phyloP scores from a whole-genome alignment of 805 yeast species.

The Clavispora phyllophila region DNA sequence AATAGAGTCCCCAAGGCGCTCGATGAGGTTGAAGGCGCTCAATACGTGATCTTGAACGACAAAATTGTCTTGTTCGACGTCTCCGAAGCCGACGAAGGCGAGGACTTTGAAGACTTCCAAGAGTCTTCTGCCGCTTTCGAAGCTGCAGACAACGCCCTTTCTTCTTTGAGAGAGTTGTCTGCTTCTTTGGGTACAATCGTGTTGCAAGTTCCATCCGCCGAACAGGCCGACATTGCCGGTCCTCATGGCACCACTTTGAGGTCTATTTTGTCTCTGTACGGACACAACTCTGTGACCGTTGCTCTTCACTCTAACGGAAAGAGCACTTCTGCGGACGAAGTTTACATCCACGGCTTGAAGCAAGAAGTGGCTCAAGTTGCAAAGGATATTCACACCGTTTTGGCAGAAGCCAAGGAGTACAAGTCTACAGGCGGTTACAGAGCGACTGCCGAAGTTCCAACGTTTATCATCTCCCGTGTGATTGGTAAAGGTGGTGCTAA shows the following conservation, averaged over 20 bases:
- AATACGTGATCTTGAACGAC: conserved; percentile 49
- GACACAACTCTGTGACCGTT: conserved; percentile 38
- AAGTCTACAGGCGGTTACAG: conserved; percentile 36
- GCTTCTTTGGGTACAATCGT: conserved; percentile 45
- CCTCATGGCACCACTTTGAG: conserved; percentile 57
- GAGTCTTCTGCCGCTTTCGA: conserved; percentile 53
- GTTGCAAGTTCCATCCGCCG: conserved; percentile 46
- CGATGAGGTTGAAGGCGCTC: conserved; percentile 40
- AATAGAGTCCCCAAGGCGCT: conserved; percentile 40
- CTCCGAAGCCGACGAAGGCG: conserved; percentile 35
- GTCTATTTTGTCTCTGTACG: conserved; percentile 33
- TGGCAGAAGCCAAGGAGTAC: conserved; percentile 52
- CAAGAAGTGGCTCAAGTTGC: conserved; percentile 53
- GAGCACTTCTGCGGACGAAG: conserved; percentile 42
- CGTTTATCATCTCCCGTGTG: conserved; percentile 64
- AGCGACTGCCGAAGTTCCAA: conserved; percentile 57
- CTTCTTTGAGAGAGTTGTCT: conserved; percentile 55
- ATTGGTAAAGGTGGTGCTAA: conserved; percentile 88
- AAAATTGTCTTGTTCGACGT: conserved; percentile 52
- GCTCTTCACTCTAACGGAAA: conserved; percentile 40
- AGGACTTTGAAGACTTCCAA: conserved; percentile 59
- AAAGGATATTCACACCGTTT: conserved; percentile 47
- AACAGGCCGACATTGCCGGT: conserved; percentile 59
- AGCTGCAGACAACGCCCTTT: conserved; percentile 50
- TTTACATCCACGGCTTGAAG: conserved; percentile 67